Conservation (phyloP, 805 yeast genomes). For the Candida boidinii region DNA sequence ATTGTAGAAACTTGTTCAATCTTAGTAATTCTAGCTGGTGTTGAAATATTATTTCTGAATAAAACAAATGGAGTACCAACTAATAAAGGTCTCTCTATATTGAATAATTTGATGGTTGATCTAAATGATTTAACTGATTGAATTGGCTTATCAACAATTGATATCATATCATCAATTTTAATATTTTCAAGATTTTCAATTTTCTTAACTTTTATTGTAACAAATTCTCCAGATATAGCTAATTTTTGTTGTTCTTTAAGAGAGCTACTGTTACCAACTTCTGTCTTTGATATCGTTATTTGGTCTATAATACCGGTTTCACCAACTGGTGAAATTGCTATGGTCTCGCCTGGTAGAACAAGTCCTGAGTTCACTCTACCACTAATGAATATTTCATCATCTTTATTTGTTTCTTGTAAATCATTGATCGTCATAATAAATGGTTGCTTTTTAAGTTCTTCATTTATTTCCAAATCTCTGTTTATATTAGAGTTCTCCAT, state of each 20-base stretch:
- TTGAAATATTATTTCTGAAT: constrained; percentile 67
- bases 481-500: constrained; percentile 16
- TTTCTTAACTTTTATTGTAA: constrained; percentile 32
- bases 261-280: constrained; percentile 14
- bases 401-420: constrained; percentile 36
- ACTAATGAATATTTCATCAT: constrained; percentile 41
- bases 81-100: constrained; percentile 56
- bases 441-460: constrained; percentile 21
- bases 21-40: constrained; percentile 56
- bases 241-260: constrained; percentile 14
- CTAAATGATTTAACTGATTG: constrained; percentile 38
- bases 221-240: constrained; percentile 50
- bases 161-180: constrained; percentile 60
- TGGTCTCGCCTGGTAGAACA: constrained; percentile 63
- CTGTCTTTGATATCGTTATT: constrained; percentile 16
- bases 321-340: constrained; percentile 46
- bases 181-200: constrained; percentile 32
- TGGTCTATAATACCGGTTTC: constrained; percentile 34
- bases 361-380: constrained; percentile 67
- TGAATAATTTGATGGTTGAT: constrained; percentile 59
- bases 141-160: constrained; percentile 36
- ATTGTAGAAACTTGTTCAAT: constrained; percentile 28
- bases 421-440: constrained; percentile 61
- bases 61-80: constrained; percentile 74
- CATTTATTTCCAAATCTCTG: constrained; percentile 4